phyloP scores from a whole-genome alignment of 305 asterid species.

The Fraxinus greggii region DNA sequence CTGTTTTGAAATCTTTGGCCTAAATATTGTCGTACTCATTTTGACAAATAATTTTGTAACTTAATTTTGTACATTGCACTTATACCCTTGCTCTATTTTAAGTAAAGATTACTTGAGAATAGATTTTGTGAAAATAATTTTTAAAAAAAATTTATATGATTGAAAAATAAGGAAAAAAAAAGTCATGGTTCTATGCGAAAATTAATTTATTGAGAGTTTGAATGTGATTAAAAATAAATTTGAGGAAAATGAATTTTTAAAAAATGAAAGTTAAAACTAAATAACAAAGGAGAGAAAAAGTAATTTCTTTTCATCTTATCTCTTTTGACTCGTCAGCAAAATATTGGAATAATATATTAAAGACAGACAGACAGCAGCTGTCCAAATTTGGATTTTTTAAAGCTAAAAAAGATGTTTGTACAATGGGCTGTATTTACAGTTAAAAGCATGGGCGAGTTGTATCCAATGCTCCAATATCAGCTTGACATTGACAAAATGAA shows the following conservation, averaged over 20 bases:
- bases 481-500: background rate
- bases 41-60: too few relatives aligned
- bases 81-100: background rate
- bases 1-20: too few relatives aligned
- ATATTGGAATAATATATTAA: background rate
- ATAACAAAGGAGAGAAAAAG: background rate
- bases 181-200: too few relatives aligned
- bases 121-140: too few relatives aligned
- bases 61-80: too few relatives aligned
- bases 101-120: background rate
- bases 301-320: background rate
- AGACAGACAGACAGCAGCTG: background rate
- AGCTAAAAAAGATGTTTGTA: too few relatives aligned
- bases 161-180: too few relatives aligned
- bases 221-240: background rate
- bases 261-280: background rate
- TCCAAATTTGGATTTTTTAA: background rate
- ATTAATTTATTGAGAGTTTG: too few relatives aligned
- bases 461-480: background rate
- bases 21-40: too few relatives aligned
- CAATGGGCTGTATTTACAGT: too few relatives aligned
- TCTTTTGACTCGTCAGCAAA: background rate
- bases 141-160: too few relatives aligned
- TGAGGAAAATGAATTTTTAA: background rate
- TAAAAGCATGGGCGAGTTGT: background rate